Evolutionary conservation across 225 moss, liverwort and hornwort genomes (phyloP), one percentile per base, ranked within the genome.

Genomic region (Thuidium tamariscinum): DNA sequence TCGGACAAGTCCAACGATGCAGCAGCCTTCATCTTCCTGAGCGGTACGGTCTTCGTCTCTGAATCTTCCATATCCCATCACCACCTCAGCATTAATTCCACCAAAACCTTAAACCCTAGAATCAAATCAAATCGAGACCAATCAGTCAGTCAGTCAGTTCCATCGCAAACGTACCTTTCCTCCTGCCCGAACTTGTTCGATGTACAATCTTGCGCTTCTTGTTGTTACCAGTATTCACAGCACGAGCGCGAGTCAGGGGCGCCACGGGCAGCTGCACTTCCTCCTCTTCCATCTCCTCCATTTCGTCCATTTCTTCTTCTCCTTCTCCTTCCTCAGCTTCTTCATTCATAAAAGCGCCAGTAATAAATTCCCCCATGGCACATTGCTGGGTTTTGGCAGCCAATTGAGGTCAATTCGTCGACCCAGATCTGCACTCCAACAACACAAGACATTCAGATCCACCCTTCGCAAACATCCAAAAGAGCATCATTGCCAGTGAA

Each of bases 1-100:
- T 96, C 91, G 63, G 96, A 95, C 68, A 96, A 89, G 87, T 97
- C 96, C 74, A 94, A 81, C 80, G 92, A 91, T 30, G 89, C 94
- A 51, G 91, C 89, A 41, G 88, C 92, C 87, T 92, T 93, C 92
- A 93, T 59, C 46, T 34, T 85, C 63, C 88, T 86, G 49, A 92
- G 82, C 25, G 88, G 71, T 41, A 88, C 80, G 55, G 88, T 88
- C 91, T 94, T 94, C 83, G 88, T 37, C 83, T 94, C 88, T 77
- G 4, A 83, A 76, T 88, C 93, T 93, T 80, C 76, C 39, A 87
- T 23, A 79, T 42, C 84, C 83, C 57, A 67, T 32, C 32, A 46
- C 60, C 56, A 80, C 70, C 39, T 25, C 74, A 42, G 54, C 36
- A 55, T 44, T 34, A 87, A 65, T 82, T 63, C 71, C 77, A 63